Conservation (phyloP, 2,329 filamentous ascomycete species). For the Fusarium sp. region DNA sequence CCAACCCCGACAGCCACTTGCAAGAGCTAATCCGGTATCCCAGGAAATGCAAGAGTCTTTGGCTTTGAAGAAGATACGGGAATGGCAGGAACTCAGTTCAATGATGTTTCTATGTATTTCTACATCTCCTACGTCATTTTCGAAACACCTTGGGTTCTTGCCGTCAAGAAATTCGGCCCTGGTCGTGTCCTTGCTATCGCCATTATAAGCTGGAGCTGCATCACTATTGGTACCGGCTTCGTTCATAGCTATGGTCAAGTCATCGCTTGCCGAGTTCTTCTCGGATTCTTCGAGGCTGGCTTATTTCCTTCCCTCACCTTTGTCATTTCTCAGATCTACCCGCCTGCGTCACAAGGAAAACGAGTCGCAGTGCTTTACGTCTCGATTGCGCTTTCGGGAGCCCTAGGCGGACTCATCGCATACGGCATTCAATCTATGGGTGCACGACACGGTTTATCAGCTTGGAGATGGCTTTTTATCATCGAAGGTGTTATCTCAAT, state of each 20-base stretch:
- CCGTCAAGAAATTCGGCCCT: conserved; percentile 51
- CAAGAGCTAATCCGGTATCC: not conserved
- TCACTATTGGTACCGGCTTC: conserved; percentile 52
- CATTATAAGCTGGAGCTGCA: conserved; percentile 52
- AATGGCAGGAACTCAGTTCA: conserved; percentile 51
- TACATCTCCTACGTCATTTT: conserved; percentile 53
- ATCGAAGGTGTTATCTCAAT: conserved; percentile 58
- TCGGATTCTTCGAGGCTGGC: conserved; percentile 55
- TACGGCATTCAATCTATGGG: conserved; percentile 58
- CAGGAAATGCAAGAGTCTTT: conserved; percentile 54
- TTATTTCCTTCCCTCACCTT: conserved; percentile 51
- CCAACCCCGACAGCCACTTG: rapidly evolving
- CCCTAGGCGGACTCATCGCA: conserved; percentile 50
- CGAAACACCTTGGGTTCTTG: conserved; percentile 51
- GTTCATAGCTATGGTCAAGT: conserved; percentile 47
- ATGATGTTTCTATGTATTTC: conserved; percentile 50
- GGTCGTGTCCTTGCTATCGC: conserved; percentile 47
- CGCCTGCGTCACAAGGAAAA: conserved; percentile 45
- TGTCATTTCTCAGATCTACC: conserved; percentile 18
- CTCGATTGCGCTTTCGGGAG: conserved; percentile 51
- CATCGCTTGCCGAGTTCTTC: conserved; percentile 50
- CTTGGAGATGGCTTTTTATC: conserved; percentile 67
- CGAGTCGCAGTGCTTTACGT: conserved; percentile 51
- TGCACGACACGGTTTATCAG: conserved; percentile 58
- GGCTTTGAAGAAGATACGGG: conserved; percentile 52